Evolutionary conservation across 768 basidiomycete species (phyloP).

Genomic region (Strobilomyces echinocephalus): DNA sequence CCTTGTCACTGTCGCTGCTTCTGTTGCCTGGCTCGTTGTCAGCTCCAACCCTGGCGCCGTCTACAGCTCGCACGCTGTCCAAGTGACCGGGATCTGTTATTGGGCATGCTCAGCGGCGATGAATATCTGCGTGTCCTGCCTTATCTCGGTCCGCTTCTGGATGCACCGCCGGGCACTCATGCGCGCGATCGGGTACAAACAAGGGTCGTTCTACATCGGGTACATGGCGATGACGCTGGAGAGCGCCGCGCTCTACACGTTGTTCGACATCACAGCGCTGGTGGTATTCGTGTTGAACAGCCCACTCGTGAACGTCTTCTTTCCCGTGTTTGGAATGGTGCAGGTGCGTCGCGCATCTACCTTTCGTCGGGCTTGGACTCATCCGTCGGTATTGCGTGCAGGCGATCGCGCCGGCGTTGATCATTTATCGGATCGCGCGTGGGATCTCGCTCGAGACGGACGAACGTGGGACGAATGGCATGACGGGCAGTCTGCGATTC

Average conservation of each 20-base stretch:
- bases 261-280: slow-evolving; percentile 9
- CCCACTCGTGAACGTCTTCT: slow-evolving; percentile 22
- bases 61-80: slow-evolving; percentile 14
- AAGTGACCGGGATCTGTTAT: slow-evolving; percentile 10
- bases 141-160: slow-evolving; percentile 16
- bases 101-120: slow-evolving; percentile 15
- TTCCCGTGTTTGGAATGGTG: slow-evolving; percentile 18
- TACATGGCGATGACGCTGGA: slow-evolving; percentile 27
- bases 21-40: slow-evolving; percentile 17
- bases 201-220: slow-evolving; percentile 18
- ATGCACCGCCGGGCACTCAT: slow-evolving; percentile 16
- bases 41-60: slow-evolving; percentile 10
- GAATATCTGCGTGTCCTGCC: slow-evolving; percentile 13
- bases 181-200: slow-evolving; percentile 5
- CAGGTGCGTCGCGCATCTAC: slow-evolving; percentile 8
- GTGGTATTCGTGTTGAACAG: slow-evolving; percentile 16
- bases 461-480: neutral
- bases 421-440: slow-evolving; percentile 19
- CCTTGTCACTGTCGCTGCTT: slow-evolving; percentile 12
- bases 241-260: slow-evolving; percentile 19
- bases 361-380: neutral
- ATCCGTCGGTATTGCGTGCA: neutral
- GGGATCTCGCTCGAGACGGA: slow-evolving; percentile 21
- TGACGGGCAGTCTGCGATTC: slow-evolving; percentile 10
- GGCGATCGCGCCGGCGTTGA: slow-evolving; percentile 18